These are phyloP conservation scores for Aspergillus glaucus DNA, from an alignment of 2,329 filamentous ascomycete species.

Conservation along the genomic window DNA sequence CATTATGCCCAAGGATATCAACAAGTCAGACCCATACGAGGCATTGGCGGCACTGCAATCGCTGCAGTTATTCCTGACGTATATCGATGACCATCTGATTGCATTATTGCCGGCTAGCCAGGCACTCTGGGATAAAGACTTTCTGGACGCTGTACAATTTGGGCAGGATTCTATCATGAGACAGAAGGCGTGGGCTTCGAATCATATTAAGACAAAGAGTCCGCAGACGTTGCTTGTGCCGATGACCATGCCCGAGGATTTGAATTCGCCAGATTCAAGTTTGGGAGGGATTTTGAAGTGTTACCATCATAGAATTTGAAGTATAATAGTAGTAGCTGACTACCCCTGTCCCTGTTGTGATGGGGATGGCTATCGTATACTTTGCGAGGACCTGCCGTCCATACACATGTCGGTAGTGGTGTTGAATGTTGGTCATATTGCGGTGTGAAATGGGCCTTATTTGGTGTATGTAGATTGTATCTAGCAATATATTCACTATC, in stretches of 20 bases:
- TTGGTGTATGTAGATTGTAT: background rate
- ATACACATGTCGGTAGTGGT: no score
- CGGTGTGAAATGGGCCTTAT: background rate
- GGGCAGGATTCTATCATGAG: constrained; percentile 14
- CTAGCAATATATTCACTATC: background rate
- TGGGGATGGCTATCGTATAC: no score
- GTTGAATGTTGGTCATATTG: no score
- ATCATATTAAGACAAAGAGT: constrained; percentile 28
- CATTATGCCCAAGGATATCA: constrained; percentile 17
- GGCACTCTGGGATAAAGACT: constrained; percentile 32
- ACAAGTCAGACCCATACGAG: constrained; percentile 11
- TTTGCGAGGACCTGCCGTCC: no score
- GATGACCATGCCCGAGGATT: constrained; percentile 3
- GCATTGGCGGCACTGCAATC: constrained; percentile 23
- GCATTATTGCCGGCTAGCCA: constrained; percentile 25
- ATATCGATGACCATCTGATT: constrained; percentile 24
- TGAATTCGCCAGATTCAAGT: background rate
- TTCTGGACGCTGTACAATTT: constrained; percentile 19
- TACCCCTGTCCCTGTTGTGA: no score
- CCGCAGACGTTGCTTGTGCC: constrained; percentile 35
- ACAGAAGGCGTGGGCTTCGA: constrained; percentile 26
- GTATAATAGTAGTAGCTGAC: background rate
- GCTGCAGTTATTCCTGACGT: constrained; percentile 26
- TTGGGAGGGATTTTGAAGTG: background rate
- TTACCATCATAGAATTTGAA: background rate